Evolutionary conservation across 345 rosid species (phyloP), one percentile per base, ranked within the genome.

Genomic region (Tarenaya hassleriana): DNA sequence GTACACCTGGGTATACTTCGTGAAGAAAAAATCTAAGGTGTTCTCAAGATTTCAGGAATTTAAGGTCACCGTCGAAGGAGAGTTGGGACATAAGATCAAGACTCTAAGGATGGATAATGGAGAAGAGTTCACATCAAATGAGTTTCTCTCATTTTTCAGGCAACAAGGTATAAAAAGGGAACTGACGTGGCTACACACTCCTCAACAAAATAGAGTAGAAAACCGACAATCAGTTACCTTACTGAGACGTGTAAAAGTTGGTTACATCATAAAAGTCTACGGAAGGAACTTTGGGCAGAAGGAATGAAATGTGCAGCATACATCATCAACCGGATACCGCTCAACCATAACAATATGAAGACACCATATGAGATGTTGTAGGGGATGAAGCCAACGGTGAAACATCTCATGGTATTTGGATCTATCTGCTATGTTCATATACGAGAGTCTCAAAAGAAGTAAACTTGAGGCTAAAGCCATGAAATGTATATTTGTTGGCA

Each of bases 401-500:
- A 64, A 29, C 29, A 64, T 19, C 53, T 56, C 7, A 16, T n/a
- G 18, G 10, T 16, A 16, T 64, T 42, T 56, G 31, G 37, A 10
- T 56, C 49, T 1, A 24, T 35, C 3, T 33, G 57, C 4, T 42
- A 50, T 16, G 20, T 50, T 11, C 39, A 49, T 35, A 34, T 50
- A 4, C 35, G 11, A 11, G 16, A 50, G 1, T 34, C 45, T 8
- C 0, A 35, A 33, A 31, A n/a, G 21, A n/a, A 52, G 31, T 0
- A 52, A 43, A 12, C 7, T 55, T 13, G 46, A 55, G 16, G 20
- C 15, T 19, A 65, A 27, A 18, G 66, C 39, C 3, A 52, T 15
- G 10, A 52, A 29, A 5, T 64, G 68, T 24, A 31, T 63, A 0
- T 67, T 55, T 39, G 19, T 49, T 43, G 33, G 62, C 7, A 60